Evolutionary conservation across 1,139 yeast genomes (phyloP), one percentile per base, ranked within the genome.

Genomic region (Suhomyces kunorum): DNA sequence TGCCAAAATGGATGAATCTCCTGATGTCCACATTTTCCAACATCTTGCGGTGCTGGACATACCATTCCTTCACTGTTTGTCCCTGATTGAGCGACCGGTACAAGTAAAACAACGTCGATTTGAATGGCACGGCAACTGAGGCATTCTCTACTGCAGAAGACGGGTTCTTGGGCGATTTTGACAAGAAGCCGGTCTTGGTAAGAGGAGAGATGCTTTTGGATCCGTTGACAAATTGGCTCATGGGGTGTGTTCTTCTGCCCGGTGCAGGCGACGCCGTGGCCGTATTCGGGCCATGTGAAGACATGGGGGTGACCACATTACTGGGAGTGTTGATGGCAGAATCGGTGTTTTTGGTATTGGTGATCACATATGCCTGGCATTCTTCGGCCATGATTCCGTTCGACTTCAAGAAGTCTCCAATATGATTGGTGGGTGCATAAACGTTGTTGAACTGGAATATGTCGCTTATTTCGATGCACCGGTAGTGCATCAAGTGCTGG

Each of bases 401-500:
- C 44, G 81, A 81, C 34, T 76, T 74, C 34, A 87, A 67, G 51
- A 94, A 87, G 35, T 71, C 64, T 2, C 85, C 81, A 26, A 94
- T 78, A 38, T 78, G 76, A 31, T 94, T 83, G 0, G 98, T 88
- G 6, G 95, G 88, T 0, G 97, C 95, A 64, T 94, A 94, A 16
- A 84, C 80, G 60, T 88, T 92, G 35, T 82, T 70, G 60, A 89
- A 94, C 56, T 90, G 97, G 61, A 94, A 92, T 15, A 92, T 78
- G 58, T 92, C 98, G 19, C 87, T 72, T 13, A 90, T 74, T 15
- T 84, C 80, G 25, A 92, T 81, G 53, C 97, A 87, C 47, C 84
- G 81, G 63, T 92, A 94, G 62, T 90, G 95, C 70, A 90, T 78
- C 40, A 94, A 69, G 63, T 92, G 98, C 59, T 88, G 95, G 29